Conservation (phyloP, 2,329 filamentous ascomycete species). For the Pseudopithomyces chartarum region DNA sequence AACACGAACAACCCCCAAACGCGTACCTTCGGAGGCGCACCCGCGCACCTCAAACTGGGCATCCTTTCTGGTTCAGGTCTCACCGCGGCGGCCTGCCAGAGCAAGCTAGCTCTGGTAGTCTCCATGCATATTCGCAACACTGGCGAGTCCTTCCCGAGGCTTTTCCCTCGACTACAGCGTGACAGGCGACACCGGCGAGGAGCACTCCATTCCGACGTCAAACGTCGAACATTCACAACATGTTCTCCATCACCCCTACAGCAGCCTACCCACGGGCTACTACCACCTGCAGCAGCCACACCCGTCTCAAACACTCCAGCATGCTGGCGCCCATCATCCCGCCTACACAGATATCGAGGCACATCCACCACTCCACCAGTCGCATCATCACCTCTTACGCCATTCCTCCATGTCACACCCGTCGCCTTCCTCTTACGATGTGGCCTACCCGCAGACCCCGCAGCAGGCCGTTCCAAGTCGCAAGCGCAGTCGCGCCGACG, state of each 20-base stretch:
- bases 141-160: constrained; percentile 55
- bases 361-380: constrained; percentile 41
- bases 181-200: constrained; percentile 50
- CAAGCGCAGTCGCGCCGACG: constrained; percentile 52
- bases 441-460: constrained; percentile 38
- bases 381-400: constrained; percentile 36
- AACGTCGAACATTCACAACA: constrained; percentile 48
- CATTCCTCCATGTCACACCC: constrained; percentile 45
- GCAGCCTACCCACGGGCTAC: constrained; percentile 40
- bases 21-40: constrained; percentile 46
- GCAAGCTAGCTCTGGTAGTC: constrained; percentile 56
- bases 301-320: constrained; percentile 44
- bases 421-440: constrained; percentile 43
- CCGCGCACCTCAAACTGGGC: constrained; percentile 41
- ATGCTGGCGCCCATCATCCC: constrained; percentile 43
- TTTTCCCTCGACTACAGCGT: constrained; percentile 53
- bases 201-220: constrained; percentile 47
- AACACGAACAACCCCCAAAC: constrained; percentile 45
- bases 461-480: constrained; percentile 36
- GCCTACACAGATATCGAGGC: constrained; percentile 48
- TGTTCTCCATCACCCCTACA: constrained; percentile 46
- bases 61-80: constrained; percentile 50
- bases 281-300: constrained; percentile 47
- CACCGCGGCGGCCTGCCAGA: constrained; percentile 54
- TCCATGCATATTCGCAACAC: constrained; percentile 56